Base-by-base conservation (phyloP, 2,329 filamentous ascomycete species). In the Aaosphaeria arxii region DNA sequence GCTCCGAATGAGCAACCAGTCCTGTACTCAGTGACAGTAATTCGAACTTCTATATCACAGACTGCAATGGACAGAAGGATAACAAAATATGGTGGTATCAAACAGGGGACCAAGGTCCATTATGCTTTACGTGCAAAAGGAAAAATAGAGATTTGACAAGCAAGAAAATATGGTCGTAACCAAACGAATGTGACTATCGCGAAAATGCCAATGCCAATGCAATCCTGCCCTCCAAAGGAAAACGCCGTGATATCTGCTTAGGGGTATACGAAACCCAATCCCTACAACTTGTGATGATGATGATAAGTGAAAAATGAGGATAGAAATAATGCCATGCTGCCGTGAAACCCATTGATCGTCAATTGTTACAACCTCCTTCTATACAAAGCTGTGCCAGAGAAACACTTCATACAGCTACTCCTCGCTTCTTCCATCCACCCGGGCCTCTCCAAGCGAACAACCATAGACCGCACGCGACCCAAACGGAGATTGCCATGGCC, bases 401-500 rank as follows among this genome's bases (percentile, higher is more conserved):
- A 24, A 24, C 3, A 24, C 17, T 36, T 28, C 51, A 77, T 1
- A 88, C 83, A 45, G 89, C 80, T 65, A 96, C 84, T 0, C 88
- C 89, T 49, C 89, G 81, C 61, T 80, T 80, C 53, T 79, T 80
- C 91, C 91, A 96, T 0, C 89, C 88, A 24, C 79, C 78, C 47
- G 73, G 81, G 1, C 88, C 88, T 68, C 86, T 87, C 91, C 91
- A 96, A 40, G 4, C 91, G 78, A 82, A 86, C 40, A 83, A 54
- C 71, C 91, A 86, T 58, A 58, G 32, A 11, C 74, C 77, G 61
- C 88, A 85, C 0, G 90, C 91, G 35, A 89, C 56, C 85, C 87
- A 91, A 0, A 95, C 87, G 53, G 86, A 91, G 1, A 81, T 72
- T 0, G 87, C 85, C 80, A 96, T 90, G 1, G 87, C 88, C 91